Conservation (phyloP, 2,329 filamentous ascomycete genomes). For the Aspergillus pseudonomiae region DNA sequence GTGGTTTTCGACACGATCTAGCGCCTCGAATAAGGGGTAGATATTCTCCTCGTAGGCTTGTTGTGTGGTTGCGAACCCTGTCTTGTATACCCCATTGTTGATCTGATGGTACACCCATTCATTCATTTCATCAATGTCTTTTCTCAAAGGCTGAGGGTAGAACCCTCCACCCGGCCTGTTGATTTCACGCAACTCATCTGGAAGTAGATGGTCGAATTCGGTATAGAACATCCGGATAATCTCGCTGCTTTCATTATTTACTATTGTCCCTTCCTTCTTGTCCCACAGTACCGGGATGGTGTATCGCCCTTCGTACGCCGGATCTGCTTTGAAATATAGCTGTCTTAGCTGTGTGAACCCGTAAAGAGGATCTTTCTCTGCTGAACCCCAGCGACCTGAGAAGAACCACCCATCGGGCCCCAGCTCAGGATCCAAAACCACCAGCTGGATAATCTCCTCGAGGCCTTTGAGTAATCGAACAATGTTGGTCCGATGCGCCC, state of each 20-base stretch:
- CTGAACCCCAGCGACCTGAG: slow-evolving; percentile 60
- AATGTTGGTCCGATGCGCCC: slow-evolving; percentile 59
- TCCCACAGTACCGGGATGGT: slow-evolving; percentile 85
- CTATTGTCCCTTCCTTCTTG: slow-evolving; percentile 72
- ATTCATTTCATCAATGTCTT: slow-evolving; percentile 72
- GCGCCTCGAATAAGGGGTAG: slow-evolving; percentile 67
- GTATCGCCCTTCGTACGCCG: slow-evolving; percentile 71
- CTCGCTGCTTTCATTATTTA: slow-evolving; percentile 86
- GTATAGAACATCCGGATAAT: slow-evolving; percentile 82
- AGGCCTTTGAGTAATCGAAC: slow-evolving; percentile 55
- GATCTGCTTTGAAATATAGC: slow-evolving; percentile 73
- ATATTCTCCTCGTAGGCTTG: slow-evolving; percentile 76
- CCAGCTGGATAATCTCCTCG: slow-evolving; percentile 52
- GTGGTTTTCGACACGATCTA: slow-evolving; percentile 73
- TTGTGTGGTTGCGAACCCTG: slow-evolving; percentile 77
- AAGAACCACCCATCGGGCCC: slow-evolving; percentile 72
- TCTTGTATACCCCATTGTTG: slow-evolving; percentile 60
- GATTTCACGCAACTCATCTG: slow-evolving; percentile 58
- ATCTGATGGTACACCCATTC: slow-evolving; percentile 71
- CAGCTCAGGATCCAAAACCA: slow-evolving; percentile 45
- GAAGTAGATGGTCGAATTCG: slow-evolving; percentile 71
- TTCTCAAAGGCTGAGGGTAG: slow-evolving; percentile 64
- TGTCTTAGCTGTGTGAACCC: slow-evolving; percentile 72
- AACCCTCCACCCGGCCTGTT: slow-evolving; percentile 59
- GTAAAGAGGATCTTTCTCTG: slow-evolving; percentile 68